Evolutionary conservation across 192 early-diverging fungal genomes (phyloP), one percentile per base, ranked within the genome.

Genomic region (Backusella luteola): DNA sequence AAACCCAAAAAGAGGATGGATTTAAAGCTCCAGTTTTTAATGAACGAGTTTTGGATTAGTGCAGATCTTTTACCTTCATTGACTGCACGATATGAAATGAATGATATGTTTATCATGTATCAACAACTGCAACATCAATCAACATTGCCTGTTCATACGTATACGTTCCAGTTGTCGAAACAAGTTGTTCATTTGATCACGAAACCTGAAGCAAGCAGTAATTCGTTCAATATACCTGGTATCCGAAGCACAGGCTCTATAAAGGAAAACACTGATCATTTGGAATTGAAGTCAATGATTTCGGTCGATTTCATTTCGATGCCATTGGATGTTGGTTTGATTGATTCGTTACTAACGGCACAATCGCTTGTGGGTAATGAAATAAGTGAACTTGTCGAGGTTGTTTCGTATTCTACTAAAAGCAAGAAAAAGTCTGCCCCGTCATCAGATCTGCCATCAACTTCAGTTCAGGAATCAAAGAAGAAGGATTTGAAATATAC

Each of bases 271-370:
- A 66, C 17, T 73, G 79, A 34, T 19, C 77, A 86, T 42, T 78
- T 81, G 32, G 83, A 83, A 42, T 77, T 90, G 0, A 81, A 85
- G 35, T 86, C 87, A 3, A 86, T 74, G 38, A 87, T 87, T 14
- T 86, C 86, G 0, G 82, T 89, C 32, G 86, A 89, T 66, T 84
- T 87, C 41, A 81, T 90, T 41, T 79, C 86, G 9, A 75, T 88
- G 76, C 77, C 77, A 6, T 66, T 91, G 42, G 84, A 89, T 72
- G 92, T 92, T 35, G 86, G 89, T 69, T 86, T 95, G 76, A 77
- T 95, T 66, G 93, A 95, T 66, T 91, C 93, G 73, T 80, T 95
- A n/a, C 77, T 95, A 34, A 95, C 93, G 0, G 86, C 92, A 3
- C 93, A 95, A 49, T 90, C 90, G 3, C 81, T 93, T 4, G 77